phyloP scores from a whole-genome alignment of 78 protist species.

The Dictyostelium purpureum region DNA sequence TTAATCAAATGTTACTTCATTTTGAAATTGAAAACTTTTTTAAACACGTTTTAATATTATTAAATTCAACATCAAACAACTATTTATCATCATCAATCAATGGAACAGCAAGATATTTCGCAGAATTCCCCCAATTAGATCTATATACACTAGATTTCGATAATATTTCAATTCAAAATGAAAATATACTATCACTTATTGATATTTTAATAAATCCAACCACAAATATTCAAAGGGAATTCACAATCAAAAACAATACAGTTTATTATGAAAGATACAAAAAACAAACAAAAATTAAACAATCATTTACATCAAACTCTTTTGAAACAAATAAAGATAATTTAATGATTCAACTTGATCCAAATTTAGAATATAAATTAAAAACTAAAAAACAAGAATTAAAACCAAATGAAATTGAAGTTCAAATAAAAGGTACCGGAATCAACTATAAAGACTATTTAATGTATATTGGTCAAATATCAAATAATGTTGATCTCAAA shows the following conservation, averaged over 20 bases:
- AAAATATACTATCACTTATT: too few species aligned
- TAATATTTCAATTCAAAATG: too few species aligned
- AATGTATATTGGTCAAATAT: too few species aligned
- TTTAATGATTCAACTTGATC: not conserved
- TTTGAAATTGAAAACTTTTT: too few species aligned
- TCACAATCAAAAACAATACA: not conserved
- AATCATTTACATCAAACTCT: not conserved
- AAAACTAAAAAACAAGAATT: not conserved
- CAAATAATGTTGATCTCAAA: too few species aligned
- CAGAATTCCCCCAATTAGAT: not conserved
- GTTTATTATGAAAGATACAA: not conserved
- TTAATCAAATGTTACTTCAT: constrained; percentile 18
- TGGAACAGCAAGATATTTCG: not conserved
- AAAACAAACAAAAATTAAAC: not conserved
- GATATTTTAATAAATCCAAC: not conserved
- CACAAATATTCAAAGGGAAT: not conserved
- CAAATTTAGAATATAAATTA: not conserved
- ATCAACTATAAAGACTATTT: too few species aligned
- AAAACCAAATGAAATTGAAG: not conserved
- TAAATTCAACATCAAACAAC: not conserved
- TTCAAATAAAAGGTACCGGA: too few species aligned
- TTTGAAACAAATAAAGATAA: not conserved
- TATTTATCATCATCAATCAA: not conserved
- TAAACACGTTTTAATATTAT: not conserved
- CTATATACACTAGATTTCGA: not conserved